These are phyloP conservation scores for Kregervanrija pseudodelftensis DNA, from an alignment of 805 yeast species.

Conservation along the genomic window DNA sequence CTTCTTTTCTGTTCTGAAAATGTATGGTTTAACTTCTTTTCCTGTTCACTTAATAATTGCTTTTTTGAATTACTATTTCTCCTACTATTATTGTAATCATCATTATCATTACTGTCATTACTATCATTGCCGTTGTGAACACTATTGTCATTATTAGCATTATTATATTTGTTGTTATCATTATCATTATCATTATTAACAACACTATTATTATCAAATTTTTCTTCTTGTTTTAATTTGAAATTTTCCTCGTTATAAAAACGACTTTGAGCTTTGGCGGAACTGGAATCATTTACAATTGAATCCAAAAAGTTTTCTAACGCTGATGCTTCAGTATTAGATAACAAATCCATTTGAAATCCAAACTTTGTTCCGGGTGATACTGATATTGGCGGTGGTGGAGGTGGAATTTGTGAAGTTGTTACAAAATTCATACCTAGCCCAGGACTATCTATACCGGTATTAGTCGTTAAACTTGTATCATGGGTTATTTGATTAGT, in stretches of 20 bases:
- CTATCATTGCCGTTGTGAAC: no score
- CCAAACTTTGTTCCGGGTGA: neutral
- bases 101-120: no score
- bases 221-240: no score
- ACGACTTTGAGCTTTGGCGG: conserved; percentile 7
- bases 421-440: no score
- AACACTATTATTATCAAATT: no score
- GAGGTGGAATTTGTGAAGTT: neutral
- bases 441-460: no score
- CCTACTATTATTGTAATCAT: neutral
- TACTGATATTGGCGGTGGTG: neutral
- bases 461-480: conserved; percentile 10
- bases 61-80: neutral
- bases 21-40: conserved; percentile 31
- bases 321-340: conserved; percentile 28
- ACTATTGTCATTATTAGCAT: no score
- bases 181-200: no score
- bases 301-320: conserved; percentile 30
- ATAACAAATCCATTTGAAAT: conserved; percentile 21
- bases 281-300: conserved; percentile 27
- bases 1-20: conserved; percentile 33
- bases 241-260: no score
- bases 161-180: no score
- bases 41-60: conserved; percentile 22
- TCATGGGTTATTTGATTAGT: conserved; percentile 6